Evolutionary conservation across 352 stramenopile species (phyloP).

Genomic region (Phytophthora colocasiae): DNA sequence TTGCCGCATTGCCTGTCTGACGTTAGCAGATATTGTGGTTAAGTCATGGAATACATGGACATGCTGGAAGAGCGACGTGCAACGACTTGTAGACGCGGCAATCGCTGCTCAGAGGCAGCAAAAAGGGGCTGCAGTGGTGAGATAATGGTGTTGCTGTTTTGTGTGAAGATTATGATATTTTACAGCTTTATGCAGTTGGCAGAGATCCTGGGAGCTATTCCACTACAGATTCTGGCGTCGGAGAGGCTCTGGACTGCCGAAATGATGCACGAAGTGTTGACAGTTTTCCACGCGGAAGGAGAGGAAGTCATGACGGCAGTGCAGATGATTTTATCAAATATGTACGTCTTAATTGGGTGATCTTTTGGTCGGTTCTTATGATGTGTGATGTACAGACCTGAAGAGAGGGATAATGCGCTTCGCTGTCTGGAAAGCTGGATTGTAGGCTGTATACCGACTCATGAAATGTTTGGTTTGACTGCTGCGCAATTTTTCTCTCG

Average conservation of each 20-base stretch:
- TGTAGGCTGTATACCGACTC: slow-evolving; percentile 56
- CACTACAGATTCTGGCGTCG: slow-evolving; percentile 46
- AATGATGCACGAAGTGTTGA: slow-evolving; percentile 39
- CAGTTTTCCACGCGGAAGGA: slow-evolving; percentile 47
- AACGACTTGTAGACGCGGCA: slow-evolving; percentile 52
- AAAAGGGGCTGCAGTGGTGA: slow-evolving; percentile 47
- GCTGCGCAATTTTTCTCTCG: slow-evolving; percentile 46
- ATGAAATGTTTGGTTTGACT: slow-evolving; percentile 59
- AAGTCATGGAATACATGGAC: slow-evolving; percentile 51
- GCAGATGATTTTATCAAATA: slow-evolving; percentile 48
- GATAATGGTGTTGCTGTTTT: neutral
- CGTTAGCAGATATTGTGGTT: slow-evolving; percentile 56
- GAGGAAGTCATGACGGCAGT: slow-evolving; percentile 51
- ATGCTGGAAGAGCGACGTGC: slow-evolving; percentile 57
- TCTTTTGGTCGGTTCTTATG: slow-evolving; percentile 3
- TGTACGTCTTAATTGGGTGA: slow-evolving; percentile 38
- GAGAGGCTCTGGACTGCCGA: slow-evolving; percentile 32
- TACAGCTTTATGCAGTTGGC: slow-evolving; percentile 37
- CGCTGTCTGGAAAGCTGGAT: slow-evolving; percentile 76
- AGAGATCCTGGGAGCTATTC: slow-evolving; percentile 58
- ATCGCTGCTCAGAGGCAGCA: slow-evolving; percentile 38
- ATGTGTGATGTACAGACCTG: slow-evolving; percentile 35
- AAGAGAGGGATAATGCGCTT: slow-evolving; percentile 48
- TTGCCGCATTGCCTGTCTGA: slow-evolving; percentile 58
- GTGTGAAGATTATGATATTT: neutral